A percentile compares a stretch with the other conserved stretches of the same genome.
phyloP scores from a whole-genome alignment of 2,329 filamentous ascomycete species.

The Didymella arachidicola region DNA sequence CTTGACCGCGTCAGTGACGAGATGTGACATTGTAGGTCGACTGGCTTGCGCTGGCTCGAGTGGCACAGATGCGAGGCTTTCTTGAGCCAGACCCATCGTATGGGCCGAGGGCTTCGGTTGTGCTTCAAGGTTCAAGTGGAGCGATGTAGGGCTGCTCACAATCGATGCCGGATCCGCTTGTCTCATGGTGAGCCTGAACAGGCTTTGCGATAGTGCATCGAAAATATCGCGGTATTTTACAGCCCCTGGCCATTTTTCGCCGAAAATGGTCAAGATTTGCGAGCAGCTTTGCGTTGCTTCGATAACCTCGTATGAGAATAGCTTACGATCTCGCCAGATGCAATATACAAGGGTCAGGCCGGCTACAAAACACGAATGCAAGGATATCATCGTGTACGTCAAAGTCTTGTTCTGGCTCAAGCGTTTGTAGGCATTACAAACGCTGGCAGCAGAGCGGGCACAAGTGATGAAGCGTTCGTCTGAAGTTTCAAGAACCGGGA shows the following conservation, averaged over 20 bases:
- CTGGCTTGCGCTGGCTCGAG: not conserved
- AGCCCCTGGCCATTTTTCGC: conserved; percentile 40
- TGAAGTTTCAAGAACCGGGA: conserved; percentile 28
- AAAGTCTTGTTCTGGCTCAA: conserved; percentile 37
- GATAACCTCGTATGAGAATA: conserved; percentile 38
- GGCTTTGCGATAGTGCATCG: conserved; percentile 31
- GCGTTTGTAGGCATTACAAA: conserved; percentile 37
- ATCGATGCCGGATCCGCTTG: not conserved
- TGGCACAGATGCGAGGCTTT: not conserved
- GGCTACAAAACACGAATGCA: conserved; percentile 40
- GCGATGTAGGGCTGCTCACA: not conserved
- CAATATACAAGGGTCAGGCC: conserved; percentile 39
- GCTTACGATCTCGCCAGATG: conserved; percentile 35
- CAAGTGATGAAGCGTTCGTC: conserved; percentile 35
- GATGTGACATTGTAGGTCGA: conserved; percentile 20
- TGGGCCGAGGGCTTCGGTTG: not conserved
- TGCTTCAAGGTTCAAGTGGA: conserved; percentile 4
- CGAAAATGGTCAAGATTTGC: conserved; percentile 38
- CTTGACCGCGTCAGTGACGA: conserved; percentile 37
- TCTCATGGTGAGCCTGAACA: conserved; percentile 25
- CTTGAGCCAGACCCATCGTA: not conserved
- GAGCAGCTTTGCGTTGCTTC: conserved; percentile 38
- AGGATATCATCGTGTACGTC: conserved; percentile 38
- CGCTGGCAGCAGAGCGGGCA: conserved; percentile 35
- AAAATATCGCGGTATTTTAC: conserved; percentile 42